Percentiles rank a stretch among this genome's conserved stretches.
Evolutionary conservation across 2,329 filamentous ascomycete genomes (phyloP).

Genomic region (Exserohilum turcica): DNA sequence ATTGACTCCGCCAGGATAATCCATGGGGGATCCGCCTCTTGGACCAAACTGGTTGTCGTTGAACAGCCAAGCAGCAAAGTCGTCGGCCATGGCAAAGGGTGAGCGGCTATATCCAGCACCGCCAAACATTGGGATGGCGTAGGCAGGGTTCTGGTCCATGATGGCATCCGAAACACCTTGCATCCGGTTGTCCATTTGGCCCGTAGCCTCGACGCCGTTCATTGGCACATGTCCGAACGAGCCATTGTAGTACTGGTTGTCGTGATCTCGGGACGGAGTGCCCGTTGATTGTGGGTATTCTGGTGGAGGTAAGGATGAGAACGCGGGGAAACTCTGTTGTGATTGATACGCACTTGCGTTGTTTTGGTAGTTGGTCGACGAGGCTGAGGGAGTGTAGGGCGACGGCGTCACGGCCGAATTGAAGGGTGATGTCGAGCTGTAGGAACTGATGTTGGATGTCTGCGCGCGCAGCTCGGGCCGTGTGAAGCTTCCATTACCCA

Average conservation of each 20-base stretch:
- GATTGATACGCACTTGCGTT: conserved; percentile 58
- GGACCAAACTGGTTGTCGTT: conserved; percentile 64
- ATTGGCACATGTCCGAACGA: conserved; percentile 43
- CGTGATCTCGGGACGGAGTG: conserved; percentile 45
- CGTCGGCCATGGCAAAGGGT: conserved; percentile 84
- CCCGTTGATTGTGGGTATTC: conserved; percentile 52
- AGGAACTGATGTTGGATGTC: conserved; percentile 43
- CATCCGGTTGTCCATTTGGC: conserved; percentile 41
- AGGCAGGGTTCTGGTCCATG: conserved; percentile 56
- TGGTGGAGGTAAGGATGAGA: conserved; percentile 64
- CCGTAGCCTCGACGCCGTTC: conserved; percentile 47
- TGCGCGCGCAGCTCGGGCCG: conserved; percentile 45
- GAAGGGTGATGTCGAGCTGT: conserved; percentile 45
- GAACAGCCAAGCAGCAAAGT: conserved; percentile 85
- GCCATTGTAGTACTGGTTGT: conserved; percentile 46
- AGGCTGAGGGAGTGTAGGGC: conserved; percentile 53
- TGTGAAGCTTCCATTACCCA: conserved; percentile 41
- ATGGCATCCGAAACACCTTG: conserved; percentile 47
- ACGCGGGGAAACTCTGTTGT: conserved; percentile 66
- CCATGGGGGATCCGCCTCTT: conserved; percentile 46
- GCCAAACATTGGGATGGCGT: conserved; percentile 84
- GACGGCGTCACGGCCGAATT: conserved; percentile 50
- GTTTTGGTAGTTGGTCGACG: conserved; percentile 49
- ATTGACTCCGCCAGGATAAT: conserved; percentile 37
- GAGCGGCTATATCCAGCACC: conserved; percentile 83